These are phyloP conservation scores for Talaromyces ruber DNA, from an alignment of 495 filamentous ascomycete genomes.

Conservation along the genomic window DNA sequence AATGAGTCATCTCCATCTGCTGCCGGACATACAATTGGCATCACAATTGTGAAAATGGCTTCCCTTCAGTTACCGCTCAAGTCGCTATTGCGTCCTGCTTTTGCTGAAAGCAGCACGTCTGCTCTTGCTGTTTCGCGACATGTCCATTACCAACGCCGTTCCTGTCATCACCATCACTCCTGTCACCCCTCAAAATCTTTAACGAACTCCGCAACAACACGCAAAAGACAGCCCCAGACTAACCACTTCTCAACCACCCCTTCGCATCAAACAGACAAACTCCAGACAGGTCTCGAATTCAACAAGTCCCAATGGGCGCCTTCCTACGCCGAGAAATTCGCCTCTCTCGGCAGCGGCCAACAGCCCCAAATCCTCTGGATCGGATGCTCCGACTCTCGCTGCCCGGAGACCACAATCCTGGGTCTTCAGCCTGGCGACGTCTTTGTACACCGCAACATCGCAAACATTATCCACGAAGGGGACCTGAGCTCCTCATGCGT, in stretches of 20 bases:
- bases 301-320: conserved; percentile 21
- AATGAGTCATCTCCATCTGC: background rate
- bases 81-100: background rate
- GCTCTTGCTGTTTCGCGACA: background rate
- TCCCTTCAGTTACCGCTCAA: background rate
- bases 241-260: background rate
- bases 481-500: conserved; percentile 71
- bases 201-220: too few relatives aligned
- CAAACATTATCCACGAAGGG: conserved; percentile 71
- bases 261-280: conserved; percentile 30
- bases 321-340: conserved; percentile 65
- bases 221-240: background rate
- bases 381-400: conserved; percentile 84
- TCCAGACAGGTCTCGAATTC: conserved; percentile 64
- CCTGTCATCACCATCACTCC: background rate
- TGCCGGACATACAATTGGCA: background rate
- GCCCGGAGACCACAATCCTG: conserved; percentile 79
- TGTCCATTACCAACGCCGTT: background rate
- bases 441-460: conserved; percentile 93
- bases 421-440: conserved; percentile 78
- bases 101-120: background rate
- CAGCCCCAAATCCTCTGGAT: conserved; percentile 79
- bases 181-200: background rate
- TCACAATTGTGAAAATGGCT: background rate
- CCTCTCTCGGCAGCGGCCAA: conserved; percentile 59